These are phyloP conservation scores for Petunia secreta DNA, from an alignment of 257 asterid genomes.

Conservation along the genomic window DNA sequence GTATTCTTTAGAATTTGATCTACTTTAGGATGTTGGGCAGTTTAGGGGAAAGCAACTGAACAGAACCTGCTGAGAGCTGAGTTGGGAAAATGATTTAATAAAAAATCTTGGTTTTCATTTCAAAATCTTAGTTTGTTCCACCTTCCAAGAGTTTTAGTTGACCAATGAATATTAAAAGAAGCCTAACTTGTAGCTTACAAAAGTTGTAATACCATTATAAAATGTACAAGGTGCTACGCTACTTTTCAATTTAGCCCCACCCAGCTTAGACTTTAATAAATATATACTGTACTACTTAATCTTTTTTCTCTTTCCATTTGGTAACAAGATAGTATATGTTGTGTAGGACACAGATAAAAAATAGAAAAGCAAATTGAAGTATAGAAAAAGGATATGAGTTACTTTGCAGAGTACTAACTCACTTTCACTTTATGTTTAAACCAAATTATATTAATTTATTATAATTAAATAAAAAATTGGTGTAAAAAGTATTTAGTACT, in stretches of 20 bases:
- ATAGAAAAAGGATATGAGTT: background rate
- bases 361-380: background rate
- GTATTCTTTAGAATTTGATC: background rate
- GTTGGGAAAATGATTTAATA: background rate
- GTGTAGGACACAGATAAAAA: background rate
- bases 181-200: slow-evolving; percentile 33
- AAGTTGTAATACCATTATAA: slow-evolving; percentile 16
- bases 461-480: no score
- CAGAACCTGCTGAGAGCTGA: background rate
- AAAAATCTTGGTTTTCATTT: background rate
- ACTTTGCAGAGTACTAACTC: no score
- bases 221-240: background rate
- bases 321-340: no score
- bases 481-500: no score
- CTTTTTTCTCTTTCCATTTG: no score
- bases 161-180: slow-evolving; percentile 30
- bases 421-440: no score
- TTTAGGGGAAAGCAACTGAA: background rate
- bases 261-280: no score
- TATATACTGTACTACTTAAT: no score
- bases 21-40: slow-evolving; percentile 2
- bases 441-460: no score
- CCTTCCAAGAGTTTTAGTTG: slow-evolving; percentile 32
- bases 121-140: slow-evolving; percentile 34
- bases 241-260: no score